Conservation (phyloP, 2,329 filamentous ascomycete species). For the Xylariaceae sp. region DNA sequence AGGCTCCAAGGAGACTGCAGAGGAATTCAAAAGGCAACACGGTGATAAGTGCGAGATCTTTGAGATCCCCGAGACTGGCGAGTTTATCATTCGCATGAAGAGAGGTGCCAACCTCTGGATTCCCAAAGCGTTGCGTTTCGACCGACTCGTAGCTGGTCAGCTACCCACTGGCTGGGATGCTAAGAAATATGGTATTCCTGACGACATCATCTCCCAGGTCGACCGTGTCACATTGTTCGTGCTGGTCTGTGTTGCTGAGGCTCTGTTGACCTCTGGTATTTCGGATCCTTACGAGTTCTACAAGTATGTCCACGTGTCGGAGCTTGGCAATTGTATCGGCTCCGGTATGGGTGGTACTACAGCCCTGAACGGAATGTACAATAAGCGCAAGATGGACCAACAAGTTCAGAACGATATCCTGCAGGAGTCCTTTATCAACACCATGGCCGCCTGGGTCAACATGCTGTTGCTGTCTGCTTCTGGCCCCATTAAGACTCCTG, state of each 20-base stretch:
- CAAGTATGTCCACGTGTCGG: conserved; percentile 97
- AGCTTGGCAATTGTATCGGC: conserved; percentile 96
- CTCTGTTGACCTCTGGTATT: conserved; percentile 87
- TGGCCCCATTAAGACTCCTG: conserved; percentile 96
- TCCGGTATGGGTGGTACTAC: conserved; percentile 96
- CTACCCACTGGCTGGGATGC: conserved; percentile 97
- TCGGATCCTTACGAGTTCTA: conserved; percentile 99
- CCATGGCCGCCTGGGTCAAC: conserved; percentile 99
- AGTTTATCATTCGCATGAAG: conserved; percentile 90
- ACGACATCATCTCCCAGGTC: conserved; percentile 96
- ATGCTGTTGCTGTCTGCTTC: conserved; percentile 97
- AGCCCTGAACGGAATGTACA: conserved; percentile 96
- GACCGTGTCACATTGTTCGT: conserved; percentile 95
- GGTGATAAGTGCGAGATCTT: conserved; percentile 98
- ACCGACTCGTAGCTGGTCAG: conserved; percentile 94
- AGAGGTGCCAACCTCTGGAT: conserved; percentile 95
- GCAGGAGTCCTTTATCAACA: conserved; percentile 99
- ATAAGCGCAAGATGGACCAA: conserved; percentile 93
- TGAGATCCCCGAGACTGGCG: conserved; percentile 86
- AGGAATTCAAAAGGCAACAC: conserved; percentile 96
- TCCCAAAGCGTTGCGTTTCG: conserved; percentile 94
- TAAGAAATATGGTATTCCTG: conserved; percentile 91
- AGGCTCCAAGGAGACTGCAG: conserved; percentile 91
- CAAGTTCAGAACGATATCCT: conserved; percentile 98
- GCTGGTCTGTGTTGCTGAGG: conserved; percentile 88